Base-by-base conservation (phyloP, 208 protist species). In the Crithidia mellificae region DNA sequence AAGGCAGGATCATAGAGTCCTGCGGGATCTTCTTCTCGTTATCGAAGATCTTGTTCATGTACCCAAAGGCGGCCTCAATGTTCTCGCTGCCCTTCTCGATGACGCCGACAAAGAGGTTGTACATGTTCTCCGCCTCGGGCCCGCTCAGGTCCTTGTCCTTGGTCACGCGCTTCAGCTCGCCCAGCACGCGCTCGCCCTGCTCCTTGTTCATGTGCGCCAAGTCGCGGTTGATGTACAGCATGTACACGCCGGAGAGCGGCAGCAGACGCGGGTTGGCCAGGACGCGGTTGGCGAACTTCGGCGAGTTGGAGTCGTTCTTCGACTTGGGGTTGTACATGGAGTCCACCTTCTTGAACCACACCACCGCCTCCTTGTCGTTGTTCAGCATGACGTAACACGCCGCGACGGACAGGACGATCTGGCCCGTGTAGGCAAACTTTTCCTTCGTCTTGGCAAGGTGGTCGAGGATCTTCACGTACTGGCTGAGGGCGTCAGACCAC, bases 161-260 rank as follows among this genome's bases (percentile, higher is more conserved):
- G 6, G 81, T 88, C 29, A 94, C 79, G 20, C 81, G 79, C 47
- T 85, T 54, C 41, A 96, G 77, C 53, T 92, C 84, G 0, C 50
- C 34, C 64, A 93, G 52, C 8, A 96, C 81, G 58, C 86, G 83
- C 41, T 72, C 63, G n/a, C 83, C 84, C 44, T 91, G 84, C 64
- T 91, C 80, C 50, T 80, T 81, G 47, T 86, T 93, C 91, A 96
- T 96, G 78, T 94, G 88, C 12, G 89, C 88, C 44, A 96, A 68
- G 63, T 96, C 91, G 61, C 91, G 88, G 71, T 96, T 96, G 57
- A 96, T 92, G 68, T 96, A 96, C 27, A 96, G 78, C 85, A 92
- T 90, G 74, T 94, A 93, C 20, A 96, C 83, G 46, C 78, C 91
- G 14, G 81, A 83, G 17, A 94, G 72, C 6, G 88, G 87, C 27